Evolutionary conservation across 1,284 basidiomycete species (phyloP).

Genomic region (Coriolopsis trogii): DNA sequence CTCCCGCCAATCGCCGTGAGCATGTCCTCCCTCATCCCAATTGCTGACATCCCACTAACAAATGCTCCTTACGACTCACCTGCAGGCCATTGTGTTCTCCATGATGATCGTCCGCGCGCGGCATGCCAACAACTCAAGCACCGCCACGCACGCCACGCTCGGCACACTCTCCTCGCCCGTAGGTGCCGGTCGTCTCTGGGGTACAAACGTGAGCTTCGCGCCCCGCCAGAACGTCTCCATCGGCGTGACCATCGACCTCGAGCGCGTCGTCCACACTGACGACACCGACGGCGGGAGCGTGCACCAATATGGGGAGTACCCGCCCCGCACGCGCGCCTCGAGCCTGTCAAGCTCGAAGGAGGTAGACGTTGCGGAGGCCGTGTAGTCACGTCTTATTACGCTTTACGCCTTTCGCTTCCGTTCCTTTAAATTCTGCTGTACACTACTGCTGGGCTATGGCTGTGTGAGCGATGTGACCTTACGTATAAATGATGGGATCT

Average conservation of each 20-base stretch:
- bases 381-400: too few species aligned
- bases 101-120: constrained; percentile 5
- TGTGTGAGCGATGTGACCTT: too few species aligned
- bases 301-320: not conserved
- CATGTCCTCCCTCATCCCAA: too few species aligned
- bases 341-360: too few species aligned
- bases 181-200: not conserved
- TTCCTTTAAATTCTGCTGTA: too few species aligned
- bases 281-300: not conserved
- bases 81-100: constrained; percentile 2
- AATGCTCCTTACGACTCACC: not conserved
- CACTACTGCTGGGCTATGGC: too few species aligned
- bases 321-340: not conserved
- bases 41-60: not conserved
- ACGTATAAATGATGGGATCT: too few species aligned
- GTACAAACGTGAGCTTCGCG: not conserved
- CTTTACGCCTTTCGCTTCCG: too few species aligned
- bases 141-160: not conserved
- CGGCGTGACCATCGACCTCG: constrained; percentile 3
- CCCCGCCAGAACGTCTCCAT: not conserved
- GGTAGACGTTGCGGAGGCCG: not conserved
- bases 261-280: constrained; percentile 1
- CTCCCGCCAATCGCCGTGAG: not conserved
- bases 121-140: not conserved
- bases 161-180: not conserved